Conservation (phyloP, 2,329 filamentous ascomycete species). For the Zalaria obscura region DNA sequence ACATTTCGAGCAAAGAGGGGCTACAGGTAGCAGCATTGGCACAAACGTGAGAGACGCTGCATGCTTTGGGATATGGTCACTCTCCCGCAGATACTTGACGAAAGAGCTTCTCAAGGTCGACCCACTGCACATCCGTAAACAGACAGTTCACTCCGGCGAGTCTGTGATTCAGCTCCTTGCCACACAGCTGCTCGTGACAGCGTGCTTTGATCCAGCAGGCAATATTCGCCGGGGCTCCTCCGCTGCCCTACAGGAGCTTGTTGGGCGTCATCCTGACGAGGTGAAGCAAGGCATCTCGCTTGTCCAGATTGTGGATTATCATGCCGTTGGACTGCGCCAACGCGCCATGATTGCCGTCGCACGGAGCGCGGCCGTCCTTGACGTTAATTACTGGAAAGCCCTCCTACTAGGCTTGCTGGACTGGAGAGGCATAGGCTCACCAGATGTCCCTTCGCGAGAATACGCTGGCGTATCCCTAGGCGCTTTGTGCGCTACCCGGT, state of each 20-base stretch:
- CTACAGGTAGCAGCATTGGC: slow-evolving; percentile 72
- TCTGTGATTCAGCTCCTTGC: slow-evolving; percentile 52
- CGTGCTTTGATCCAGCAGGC: slow-evolving; percentile 75
- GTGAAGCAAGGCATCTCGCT: slow-evolving; percentile 69
- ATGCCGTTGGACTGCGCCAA: slow-evolving; percentile 75
- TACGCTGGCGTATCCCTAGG: slow-evolving; percentile 56
- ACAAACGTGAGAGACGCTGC: slow-evolving; percentile 89
- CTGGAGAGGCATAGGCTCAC: slow-evolving; percentile 80
- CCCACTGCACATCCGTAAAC: not conserved
- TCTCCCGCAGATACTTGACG: slow-evolving; percentile 77
- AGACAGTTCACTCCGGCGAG: not conserved
- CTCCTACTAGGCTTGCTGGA: slow-evolving; percentile 57
- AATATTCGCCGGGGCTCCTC: slow-evolving; percentile 90
- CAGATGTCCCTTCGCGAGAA: slow-evolving; percentile 59
- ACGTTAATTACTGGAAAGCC: slow-evolving; percentile 48
- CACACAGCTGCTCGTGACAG: slow-evolving; percentile 65
- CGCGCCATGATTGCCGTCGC: slow-evolving; percentile 71
- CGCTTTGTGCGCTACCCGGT: not conserved
- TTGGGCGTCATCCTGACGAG: slow-evolving; percentile 81
- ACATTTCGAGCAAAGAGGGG: slow-evolving; percentile 75
- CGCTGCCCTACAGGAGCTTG: slow-evolving; percentile 83
- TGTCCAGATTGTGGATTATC: slow-evolving; percentile 85
- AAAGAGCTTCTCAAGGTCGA: slow-evolving; percentile 56
- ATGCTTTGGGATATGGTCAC: slow-evolving; percentile 89
- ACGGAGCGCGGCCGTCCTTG: slow-evolving; percentile 51